Conservation (phyloP, 73 alveolate genomes). For the Paramecium biaurelia region DNA sequence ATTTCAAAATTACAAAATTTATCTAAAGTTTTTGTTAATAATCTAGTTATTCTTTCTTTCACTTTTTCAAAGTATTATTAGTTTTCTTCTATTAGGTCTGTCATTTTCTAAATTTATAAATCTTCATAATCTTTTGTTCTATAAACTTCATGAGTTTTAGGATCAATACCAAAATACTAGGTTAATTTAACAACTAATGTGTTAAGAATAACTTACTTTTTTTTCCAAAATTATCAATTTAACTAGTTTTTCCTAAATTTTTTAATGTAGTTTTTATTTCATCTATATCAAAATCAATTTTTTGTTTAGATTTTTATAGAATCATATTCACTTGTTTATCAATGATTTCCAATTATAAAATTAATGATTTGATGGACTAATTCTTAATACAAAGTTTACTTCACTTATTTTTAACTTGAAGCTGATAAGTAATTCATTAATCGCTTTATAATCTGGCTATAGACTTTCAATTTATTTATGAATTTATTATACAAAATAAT, state of each 20-base stretch:
- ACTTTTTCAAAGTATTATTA: background rate
- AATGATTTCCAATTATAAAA: background rate
- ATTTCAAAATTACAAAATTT: conserved; percentile 11
- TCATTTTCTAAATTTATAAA: background rate
- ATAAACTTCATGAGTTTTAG: conserved; percentile 29
- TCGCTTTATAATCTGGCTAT: conserved; percentile 32
- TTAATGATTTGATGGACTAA: background rate
- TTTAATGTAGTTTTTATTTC: conserved; percentile 17
- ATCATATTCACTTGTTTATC: conserved; percentile 39
- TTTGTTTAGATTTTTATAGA: background rate
- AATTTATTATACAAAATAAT: conserved; percentile 14
- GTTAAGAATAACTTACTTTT: background rate
- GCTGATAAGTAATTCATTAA: conserved; percentile 3
- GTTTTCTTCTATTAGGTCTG: conserved; percentile 1
- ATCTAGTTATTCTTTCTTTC: background rate
- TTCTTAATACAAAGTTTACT: background rate
- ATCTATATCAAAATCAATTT: conserved; percentile 35
- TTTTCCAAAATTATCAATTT: background rate
- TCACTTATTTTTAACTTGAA: conserved; percentile 14
- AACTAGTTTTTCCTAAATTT: conserved; percentile 11
- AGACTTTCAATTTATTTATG: background rate
- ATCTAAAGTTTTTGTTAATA: background rate
- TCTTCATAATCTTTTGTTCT: conserved; percentile 40
- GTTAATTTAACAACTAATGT: conserved; percentile 4
- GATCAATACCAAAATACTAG: conserved; percentile 29